A percentile compares a stretch with the other conserved stretches of the same genome.
phyloP scores from a whole-genome alignment of 2,329 filamentous ascomycete genomes.

The Botryosphaeria agaves region DNA sequence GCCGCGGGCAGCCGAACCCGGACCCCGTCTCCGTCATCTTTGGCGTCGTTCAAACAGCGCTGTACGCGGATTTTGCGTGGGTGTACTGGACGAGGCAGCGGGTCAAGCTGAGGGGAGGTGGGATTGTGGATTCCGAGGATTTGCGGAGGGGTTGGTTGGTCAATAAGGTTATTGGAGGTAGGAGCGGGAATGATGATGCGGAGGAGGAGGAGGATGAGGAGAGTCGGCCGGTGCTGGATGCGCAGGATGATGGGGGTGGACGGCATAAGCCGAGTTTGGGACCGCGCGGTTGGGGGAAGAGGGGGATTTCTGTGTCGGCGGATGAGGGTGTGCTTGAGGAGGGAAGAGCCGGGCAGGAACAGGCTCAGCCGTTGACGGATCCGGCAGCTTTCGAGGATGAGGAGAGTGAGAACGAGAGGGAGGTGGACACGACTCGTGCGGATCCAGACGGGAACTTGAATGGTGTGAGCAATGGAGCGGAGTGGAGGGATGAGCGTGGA shows the following conservation, averaged over 20 bases:
- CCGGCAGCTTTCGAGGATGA: slow-evolving; percentile 27
- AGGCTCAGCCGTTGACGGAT: slow-evolving; percentile 23
- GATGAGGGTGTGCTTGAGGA: slow-evolving; percentile 30
- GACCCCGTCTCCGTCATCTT: slow-evolving; percentile 68
- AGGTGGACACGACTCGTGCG: slow-evolving; percentile 14
- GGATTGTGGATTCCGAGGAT: slow-evolving; percentile 81
- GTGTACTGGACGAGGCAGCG: slow-evolving; percentile 88
- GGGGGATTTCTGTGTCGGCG: slow-evolving; percentile 41
- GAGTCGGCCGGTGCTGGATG: slow-evolving; percentile 31
- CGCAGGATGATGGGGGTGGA: slow-evolving; percentile 9
- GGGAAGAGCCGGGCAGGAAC: slow-evolving; percentile 8
- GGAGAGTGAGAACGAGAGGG: slow-evolving; percentile 23
- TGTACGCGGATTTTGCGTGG: slow-evolving; percentile 92
- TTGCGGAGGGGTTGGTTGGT: slow-evolving; percentile 73
- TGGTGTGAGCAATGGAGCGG: slow-evolving; percentile 10
- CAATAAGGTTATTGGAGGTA: slow-evolving; percentile 53
- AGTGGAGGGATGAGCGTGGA: slow-evolving; percentile 9
- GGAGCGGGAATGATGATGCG: slow-evolving; percentile 20
- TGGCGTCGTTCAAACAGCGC: slow-evolving; percentile 71
- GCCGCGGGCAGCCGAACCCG: slow-evolving; percentile 37
- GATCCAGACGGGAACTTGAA: slow-evolving; percentile 5
- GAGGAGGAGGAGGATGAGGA: slow-evolving; percentile 45
- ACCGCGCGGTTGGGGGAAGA: slow-evolving; percentile 29
- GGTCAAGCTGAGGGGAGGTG: slow-evolving; percentile 79
- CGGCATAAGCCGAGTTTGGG: not conserved